Base-by-base conservation (phyloP, 306 rosid genomes). In the Malus orientalis region DNA sequence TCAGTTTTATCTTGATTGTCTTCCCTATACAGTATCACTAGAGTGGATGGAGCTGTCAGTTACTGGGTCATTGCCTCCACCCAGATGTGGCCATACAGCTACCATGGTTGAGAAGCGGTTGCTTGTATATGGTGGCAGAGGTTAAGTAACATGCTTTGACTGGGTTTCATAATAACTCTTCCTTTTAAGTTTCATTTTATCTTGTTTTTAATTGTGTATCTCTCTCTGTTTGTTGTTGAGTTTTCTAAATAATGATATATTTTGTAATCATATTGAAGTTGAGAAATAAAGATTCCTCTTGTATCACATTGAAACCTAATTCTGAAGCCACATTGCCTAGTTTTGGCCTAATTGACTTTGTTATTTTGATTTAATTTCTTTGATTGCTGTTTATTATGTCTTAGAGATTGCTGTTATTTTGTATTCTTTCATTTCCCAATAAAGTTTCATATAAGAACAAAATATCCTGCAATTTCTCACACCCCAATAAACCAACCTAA, bases 81-180 rank as follows among this genome's bases (percentile, higher is more conserved):
- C 98, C 76, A 90, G 98, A 87, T 95, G 97, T 67, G 98, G 97
- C 75, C 98, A 92, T 83, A 81, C 87, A 15, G 97, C 97, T 76
- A 92, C 91, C 55, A 95, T 95, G 97, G 88, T 92, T 27, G 98
- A 95, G 85, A 95, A 90, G 67, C 85, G 97, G 78, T 70, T 95
- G 85, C 93, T 95, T 78, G 94, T 95, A 68, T 92, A 88, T 79
- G 98, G 98, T 33, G 98, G 97, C 77, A 90, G 98, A 92, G 97
- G 97, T 95, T 81, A 81, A 73, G 73, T 81, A 66, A 55, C 79
- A 71, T 74, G 57, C 67, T 67, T 57, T 81, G 5, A 71, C 38
- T 76, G 70, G 54, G 61, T 77, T 77, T 53, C 49, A 63, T 49
- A 65, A 16, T 3, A n/a, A 45, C 44, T 44, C 51, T 44, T 71